Conservation (phyloP, 805 yeast genomes). For the Barnettozyma californica region DNA sequence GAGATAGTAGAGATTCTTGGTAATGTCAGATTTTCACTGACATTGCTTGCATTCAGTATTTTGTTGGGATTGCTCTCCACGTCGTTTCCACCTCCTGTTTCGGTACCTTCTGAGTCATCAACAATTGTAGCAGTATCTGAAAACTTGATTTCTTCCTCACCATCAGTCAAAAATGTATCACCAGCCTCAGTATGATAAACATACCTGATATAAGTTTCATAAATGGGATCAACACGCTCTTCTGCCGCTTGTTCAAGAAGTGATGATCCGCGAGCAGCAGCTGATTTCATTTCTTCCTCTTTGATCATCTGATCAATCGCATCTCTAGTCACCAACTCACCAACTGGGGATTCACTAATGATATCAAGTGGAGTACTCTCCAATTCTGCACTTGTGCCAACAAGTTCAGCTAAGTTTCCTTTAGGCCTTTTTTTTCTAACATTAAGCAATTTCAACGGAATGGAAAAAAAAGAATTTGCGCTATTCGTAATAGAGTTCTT, state of each 20-base stretch:
- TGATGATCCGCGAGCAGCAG: background rate
- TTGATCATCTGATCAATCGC: conserved; percentile 5
- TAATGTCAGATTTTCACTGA: background rate
- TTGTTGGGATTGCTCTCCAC: background rate
- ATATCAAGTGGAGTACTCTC: conserved; percentile 7
- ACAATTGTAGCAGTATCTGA: conserved; percentile 7
- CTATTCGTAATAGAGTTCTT: background rate
- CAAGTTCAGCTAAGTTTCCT: background rate
- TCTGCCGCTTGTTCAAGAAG: background rate
- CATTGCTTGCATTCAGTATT: background rate
- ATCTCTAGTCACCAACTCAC: conserved; percentile 1
- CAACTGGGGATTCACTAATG: conserved; percentile 12
- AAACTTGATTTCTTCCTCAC: background rate
- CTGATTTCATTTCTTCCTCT: conserved; percentile 1
- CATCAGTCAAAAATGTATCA: conserved; percentile 5
- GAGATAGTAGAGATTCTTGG: conserved; percentile 6
- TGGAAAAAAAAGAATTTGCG: conserved; percentile 6
- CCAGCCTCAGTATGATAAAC: conserved; percentile 5
- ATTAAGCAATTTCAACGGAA: conserved; percentile 9
- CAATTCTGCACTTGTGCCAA: conserved; percentile 5
- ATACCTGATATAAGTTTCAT: conserved; percentile 11
- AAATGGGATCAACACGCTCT: conserved; percentile 9
- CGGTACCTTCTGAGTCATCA: background rate
- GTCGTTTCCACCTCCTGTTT: background rate
- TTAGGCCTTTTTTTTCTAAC: background rate